phyloP scores from a whole-genome alignment of 805 yeast genomes.

The Myxozyma kluyveri region DNA sequence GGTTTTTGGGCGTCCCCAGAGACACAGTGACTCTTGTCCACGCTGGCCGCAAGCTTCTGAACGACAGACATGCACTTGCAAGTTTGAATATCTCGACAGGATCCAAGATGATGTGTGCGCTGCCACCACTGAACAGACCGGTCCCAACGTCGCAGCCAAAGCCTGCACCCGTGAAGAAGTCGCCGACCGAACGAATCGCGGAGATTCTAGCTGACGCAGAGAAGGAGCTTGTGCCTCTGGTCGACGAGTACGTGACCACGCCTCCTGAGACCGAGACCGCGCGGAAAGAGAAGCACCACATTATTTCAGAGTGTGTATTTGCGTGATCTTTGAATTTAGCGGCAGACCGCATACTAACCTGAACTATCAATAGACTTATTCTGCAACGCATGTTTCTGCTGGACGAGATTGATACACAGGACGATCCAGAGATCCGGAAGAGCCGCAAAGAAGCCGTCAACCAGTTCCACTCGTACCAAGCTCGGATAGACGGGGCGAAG shows the following conservation, averaged over 20 bases:
- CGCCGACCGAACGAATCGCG: constrained; percentile 24
- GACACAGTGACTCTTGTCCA: constrained; percentile 20
- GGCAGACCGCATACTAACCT: background rate
- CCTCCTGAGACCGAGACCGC: constrained; percentile 13
- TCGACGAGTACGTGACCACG: constrained; percentile 13
- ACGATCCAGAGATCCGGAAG: constrained; percentile 31
- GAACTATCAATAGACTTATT: constrained; percentile 15
- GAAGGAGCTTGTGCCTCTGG: constrained; percentile 24
- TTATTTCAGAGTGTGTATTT: constrained; percentile 22
- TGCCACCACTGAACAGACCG: constrained; percentile 9
- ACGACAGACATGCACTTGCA: constrained; percentile 22
- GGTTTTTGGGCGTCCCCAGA: constrained; percentile 18
- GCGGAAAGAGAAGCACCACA: constrained; percentile 14
- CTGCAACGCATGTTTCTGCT: constrained; percentile 31
- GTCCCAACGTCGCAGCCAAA: background rate
- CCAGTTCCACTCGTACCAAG: constrained; percentile 30
- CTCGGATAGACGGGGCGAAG: constrained; percentile 30
- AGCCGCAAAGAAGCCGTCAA: constrained; percentile 33
- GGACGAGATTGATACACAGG: constrained; percentile 33
- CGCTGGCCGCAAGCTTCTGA: constrained; percentile 30
- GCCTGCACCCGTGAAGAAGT: constrained; percentile 5
- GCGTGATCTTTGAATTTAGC: background rate
- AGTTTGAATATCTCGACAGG: constrained; percentile 16
- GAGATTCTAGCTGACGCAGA: constrained; percentile 12
- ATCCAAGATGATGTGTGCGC: constrained; percentile 19